Base-by-base conservation (phyloP, 805 yeast species). In the Ogataea pini region DNA sequence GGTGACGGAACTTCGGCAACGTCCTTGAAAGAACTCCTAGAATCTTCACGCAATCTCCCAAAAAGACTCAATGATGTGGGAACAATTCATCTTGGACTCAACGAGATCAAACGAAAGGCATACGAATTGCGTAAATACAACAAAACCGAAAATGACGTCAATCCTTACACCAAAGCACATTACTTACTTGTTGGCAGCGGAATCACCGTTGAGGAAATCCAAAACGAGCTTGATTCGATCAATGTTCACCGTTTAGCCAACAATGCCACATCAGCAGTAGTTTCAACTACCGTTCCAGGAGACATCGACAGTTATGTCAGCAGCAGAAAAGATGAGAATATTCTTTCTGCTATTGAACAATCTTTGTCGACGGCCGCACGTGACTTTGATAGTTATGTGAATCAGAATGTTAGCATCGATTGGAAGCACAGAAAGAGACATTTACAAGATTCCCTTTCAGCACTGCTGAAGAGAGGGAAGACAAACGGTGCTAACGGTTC, bases 171-270 rank as follows among this genome's bases (percentile, higher is more conserved):
- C 2, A 84, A 82, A 59, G 94, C 88, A 1, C 98, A 94, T 62
- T 94, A 94, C 64, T 71, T 94, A 33, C 72, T 92, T 37, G 96
- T 97, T 5, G 87, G 91, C 1, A 85, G 92, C 60, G 97, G 97
- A 1, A 78, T 90, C 44, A 82, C 88, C 36, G 84, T 92, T 43
- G 96, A 89, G 58, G 94, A 89, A 48, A 82, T 91, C 33, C 90
- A 87, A 55, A 69, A 68, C 27, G 84, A 82, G 42, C 67, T 85
- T 48, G 73, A 75, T 42, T 56, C 77, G 32, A 63, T 76, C 49
- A 68, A 70, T 36, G 49, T 66, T 10, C 57, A 49, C 22, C 54
- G 50, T 20, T 29, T 55, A n/a, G 58, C 34, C 3, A 31, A 14
- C 34, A 31, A 31, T 16, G 13, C 34, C 3, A n/a, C 34, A 3